Conservation (phyloP, 1,139 yeast genomes). For the Pneumocystis jirovecii region DNA sequence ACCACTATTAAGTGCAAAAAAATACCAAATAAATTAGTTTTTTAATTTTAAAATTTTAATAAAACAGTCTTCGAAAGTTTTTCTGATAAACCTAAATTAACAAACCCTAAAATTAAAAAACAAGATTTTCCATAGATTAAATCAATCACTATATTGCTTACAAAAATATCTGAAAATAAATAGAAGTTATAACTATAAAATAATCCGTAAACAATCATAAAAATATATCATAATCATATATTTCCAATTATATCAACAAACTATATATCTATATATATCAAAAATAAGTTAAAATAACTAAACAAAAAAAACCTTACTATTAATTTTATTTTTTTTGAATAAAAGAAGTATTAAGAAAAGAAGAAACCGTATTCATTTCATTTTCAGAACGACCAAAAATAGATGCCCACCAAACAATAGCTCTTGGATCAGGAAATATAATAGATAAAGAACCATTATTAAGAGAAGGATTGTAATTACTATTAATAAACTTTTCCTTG, state of each 20-base stretch:
- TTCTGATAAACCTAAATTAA: not conserved
- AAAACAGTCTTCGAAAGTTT: not conserved
- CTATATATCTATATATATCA: not conserved
- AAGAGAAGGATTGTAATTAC: conserved; percentile 25
- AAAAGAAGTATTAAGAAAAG: not conserved
- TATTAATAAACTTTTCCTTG: conserved; percentile 51
- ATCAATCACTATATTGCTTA: not conserved
- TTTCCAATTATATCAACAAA: not conserved
- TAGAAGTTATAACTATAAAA: too few relatives aligned
- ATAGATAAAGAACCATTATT: conserved; percentile 32
- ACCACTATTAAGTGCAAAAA: not conserved
- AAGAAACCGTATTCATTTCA: conserved; percentile 45
- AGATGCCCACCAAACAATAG: conserved; percentile 79
- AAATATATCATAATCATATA: too few relatives aligned
- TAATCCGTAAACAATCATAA: not conserved
- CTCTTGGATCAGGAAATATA: conserved; percentile 50
- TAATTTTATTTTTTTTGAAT: not conserved
- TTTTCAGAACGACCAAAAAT: conserved; percentile 61
- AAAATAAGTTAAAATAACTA: not conserved
- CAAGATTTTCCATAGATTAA: not conserved
- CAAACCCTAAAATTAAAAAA: not conserved
- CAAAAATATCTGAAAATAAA: not conserved
- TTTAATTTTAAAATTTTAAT: not conserved
- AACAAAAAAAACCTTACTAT: not conserved
- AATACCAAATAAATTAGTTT: not conserved